Conservation (phyloP, 2,329 filamentous ascomycete genomes). For the Pezicula radicicola region DNA sequence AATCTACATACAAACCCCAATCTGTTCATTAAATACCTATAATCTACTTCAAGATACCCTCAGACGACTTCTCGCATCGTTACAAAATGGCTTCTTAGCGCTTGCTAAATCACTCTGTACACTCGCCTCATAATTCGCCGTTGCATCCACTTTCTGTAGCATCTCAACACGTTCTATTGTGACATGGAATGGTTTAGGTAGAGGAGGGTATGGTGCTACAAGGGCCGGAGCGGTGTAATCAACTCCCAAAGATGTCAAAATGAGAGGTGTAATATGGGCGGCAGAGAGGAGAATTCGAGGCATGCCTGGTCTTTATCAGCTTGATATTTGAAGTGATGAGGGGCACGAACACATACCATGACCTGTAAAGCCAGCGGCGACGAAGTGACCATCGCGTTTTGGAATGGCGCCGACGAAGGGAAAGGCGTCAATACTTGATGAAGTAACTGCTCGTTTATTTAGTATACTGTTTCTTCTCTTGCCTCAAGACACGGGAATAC, state of each 20-base stretch:
- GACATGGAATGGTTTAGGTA: slow-evolving; percentile 26
- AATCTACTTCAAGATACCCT: no score
- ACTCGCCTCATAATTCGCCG: slow-evolving; percentile 2
- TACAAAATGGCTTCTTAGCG: slow-evolving; percentile 16
- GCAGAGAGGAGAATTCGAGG: slow-evolving; percentile 28
- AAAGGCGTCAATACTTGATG: slow-evolving; percentile 27
- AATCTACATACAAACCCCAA: no score
- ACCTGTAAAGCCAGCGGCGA: slow-evolving; percentile 45
- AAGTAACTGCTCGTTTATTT: slow-evolving; percentile 9
- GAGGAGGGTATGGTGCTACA: slow-evolving; percentile 18
- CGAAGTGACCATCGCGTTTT: slow-evolving; percentile 33
- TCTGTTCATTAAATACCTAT: no score
- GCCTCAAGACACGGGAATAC: neutral
- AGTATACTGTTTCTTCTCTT: neutral
- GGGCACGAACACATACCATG: slow-evolving; percentile 31
- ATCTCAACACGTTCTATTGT: slow-evolving; percentile 24
- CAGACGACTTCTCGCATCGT: slow-evolving; percentile 6
- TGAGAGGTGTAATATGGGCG: slow-evolving; percentile 23
- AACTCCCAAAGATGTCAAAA: slow-evolving; percentile 19
- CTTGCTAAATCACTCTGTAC: slow-evolving; percentile 9
- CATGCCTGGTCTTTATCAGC: slow-evolving; percentile 18
- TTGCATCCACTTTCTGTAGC: slow-evolving; percentile 12
- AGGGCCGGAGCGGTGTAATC: slow-evolving; percentile 16
- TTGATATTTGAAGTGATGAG: neutral
- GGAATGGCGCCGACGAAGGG: slow-evolving; percentile 43